Evolutionary conservation across 1,284 basidiomycete genomes (phyloP).

Genomic region (Fomes fomentarius): DNA sequence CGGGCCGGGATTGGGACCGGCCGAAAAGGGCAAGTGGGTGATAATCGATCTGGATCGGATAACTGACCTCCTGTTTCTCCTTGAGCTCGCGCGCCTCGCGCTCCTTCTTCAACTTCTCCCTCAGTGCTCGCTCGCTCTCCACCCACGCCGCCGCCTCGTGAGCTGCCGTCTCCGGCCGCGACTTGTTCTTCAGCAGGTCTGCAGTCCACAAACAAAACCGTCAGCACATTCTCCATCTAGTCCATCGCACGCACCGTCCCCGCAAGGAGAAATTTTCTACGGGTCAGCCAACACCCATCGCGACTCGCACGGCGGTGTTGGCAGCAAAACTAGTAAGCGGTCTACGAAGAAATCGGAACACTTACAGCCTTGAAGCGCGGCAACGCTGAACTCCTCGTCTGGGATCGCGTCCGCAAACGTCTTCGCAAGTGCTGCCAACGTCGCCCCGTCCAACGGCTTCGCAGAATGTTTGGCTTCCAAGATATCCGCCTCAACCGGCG

Average conservation of each 20-base stretch:
- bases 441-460: conserved; percentile 62
- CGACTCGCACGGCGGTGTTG: neutral
- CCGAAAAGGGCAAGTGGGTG: conserved; percentile 12
- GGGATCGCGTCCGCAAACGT: conserved; percentile 76
- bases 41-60: conserved; percentile 32
- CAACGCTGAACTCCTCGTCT: conserved; percentile 81
- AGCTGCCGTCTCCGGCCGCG: conserved; percentile 72
- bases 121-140: conserved; percentile 67
- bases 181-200: conserved; percentile 84
- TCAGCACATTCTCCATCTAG: conserved; percentile 28
- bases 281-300: conserved; percentile 5
- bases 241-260: conserved; percentile 29
- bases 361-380: conserved; percentile 85
- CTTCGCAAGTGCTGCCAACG: conserved; percentile 67
- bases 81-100: conserved; percentile 67
- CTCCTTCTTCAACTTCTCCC: conserved; percentile 69
- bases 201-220: conserved; percentile 6
- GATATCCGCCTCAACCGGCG: conserved; percentile 63
- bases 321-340: conserved; percentile 15
- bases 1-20: conserved; percentile 2
- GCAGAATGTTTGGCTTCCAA: conserved; percentile 59
- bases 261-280: conserved; percentile 1
- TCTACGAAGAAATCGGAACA: conserved; percentile 33
- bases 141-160: conserved; percentile 71
- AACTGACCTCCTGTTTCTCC: conserved; percentile 63